phyloP scores from a whole-genome alignment of 192 early-diverging fungal species.

The Coemansia sp. region DNA sequence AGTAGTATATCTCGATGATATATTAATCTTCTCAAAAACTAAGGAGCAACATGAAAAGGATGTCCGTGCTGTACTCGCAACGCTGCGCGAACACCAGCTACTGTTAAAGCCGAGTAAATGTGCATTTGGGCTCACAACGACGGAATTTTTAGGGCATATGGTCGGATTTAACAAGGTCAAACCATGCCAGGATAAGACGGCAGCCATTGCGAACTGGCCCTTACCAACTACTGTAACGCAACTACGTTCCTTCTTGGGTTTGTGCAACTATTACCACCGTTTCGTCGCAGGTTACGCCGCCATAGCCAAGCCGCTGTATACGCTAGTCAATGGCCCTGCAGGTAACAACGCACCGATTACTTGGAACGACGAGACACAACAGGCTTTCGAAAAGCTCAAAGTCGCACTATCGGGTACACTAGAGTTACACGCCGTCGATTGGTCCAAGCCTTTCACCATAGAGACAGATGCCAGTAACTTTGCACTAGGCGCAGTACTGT shows the following conservation, averaged over 20 bases:
- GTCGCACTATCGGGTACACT: neutral
- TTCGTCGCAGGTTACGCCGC: no score
- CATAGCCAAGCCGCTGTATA: neutral
- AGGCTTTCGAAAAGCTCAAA: neutral
- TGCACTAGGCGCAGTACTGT: slow-evolving; percentile 13
- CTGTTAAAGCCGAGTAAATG: neutral
- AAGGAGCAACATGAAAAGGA: neutral
- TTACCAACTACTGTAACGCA: no score
- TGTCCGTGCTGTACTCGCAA: neutral
- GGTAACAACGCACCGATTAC: neutral
- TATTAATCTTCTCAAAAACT: neutral
- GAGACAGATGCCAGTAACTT: slow-evolving; percentile 11
- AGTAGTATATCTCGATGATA: neutral
- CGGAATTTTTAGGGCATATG: no score
- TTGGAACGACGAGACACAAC: neutral
- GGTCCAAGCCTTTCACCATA: neutral
- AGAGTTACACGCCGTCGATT: neutral
- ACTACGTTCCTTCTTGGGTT: no score
- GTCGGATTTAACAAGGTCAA: no score
- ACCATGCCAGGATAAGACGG: no score
- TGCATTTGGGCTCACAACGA: no score
- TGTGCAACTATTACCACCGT: no score
- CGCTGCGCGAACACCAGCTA: neutral
- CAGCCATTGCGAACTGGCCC: no score
- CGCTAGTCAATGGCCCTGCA: neutral